Conservation (phyloP, 2,329 filamentous ascomycete species). For the Aspergillus flavus region DNA sequence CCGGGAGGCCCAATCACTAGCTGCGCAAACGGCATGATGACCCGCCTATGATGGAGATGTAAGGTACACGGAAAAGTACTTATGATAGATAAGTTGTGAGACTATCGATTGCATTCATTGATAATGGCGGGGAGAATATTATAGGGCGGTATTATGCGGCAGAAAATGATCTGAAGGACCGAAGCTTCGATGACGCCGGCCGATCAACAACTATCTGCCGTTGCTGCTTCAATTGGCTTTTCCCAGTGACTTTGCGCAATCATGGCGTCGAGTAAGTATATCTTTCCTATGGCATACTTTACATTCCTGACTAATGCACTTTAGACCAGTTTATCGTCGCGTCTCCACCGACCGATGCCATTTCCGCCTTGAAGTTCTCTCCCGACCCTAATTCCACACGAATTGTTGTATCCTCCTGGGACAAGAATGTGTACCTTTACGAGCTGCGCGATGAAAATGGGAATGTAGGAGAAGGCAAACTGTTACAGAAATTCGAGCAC, state of each 20-base stretch:
- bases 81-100: not conserved
- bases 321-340: conserved; percentile 77
- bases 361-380: conserved; percentile 85
- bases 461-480: conserved; percentile 60
- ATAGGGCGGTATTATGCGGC: conserved; percentile 32
- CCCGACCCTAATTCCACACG: conserved; percentile 71
- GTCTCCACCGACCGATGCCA: conserved; percentile 80
- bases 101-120: not conserved
- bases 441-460: conserved; percentile 63
- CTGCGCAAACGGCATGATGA: conserved; percentile 64
- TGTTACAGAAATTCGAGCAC: conserved; percentile 76
- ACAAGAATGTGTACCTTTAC: conserved; percentile 88
- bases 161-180: conserved; percentile 34
- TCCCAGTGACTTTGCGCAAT: conserved; percentile 15
- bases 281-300: not conserved
- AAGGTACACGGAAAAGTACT: not conserved
- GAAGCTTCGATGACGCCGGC: conserved; percentile 29
- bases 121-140: conserved; percentile 29
- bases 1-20: conserved; percentile 93
- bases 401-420: conserved; percentile 93
- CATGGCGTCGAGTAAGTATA: conserved; percentile 48
- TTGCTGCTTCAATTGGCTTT: conserved; percentile 17
- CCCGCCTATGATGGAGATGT: not conserved
- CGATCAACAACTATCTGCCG: conserved; percentile 21
- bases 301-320: conserved; percentile 9